Conservation (phyloP, 371 early-diverging fungal species). For the Syncephalastrum racemosum region DNA sequence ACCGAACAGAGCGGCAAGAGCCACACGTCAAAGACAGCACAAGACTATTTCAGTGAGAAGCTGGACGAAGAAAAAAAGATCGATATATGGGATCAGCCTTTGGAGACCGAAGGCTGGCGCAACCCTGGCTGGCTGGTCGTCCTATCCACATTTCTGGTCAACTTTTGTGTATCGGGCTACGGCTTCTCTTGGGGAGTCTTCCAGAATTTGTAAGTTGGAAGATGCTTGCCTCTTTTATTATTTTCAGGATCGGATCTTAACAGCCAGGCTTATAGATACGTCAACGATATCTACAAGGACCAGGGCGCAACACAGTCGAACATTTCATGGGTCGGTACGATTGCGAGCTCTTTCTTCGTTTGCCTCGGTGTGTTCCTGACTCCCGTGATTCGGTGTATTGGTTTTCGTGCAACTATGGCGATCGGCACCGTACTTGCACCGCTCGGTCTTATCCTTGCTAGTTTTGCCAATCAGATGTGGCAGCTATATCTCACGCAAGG, state of each 20-base stretch:
- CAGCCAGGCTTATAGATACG: slow-evolving; percentile 9
- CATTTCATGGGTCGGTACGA: slow-evolving; percentile 54
- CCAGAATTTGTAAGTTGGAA: slow-evolving; percentile 36
- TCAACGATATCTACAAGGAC: slow-evolving; percentile 29
- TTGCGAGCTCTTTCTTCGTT: slow-evolving; percentile 42
- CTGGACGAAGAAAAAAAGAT: slow-evolving; percentile 7
- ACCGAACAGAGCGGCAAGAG: no score
- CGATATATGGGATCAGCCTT: slow-evolving; percentile 12
- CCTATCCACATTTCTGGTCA: slow-evolving; percentile 49
- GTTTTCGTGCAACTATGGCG: slow-evolving; percentile 54
- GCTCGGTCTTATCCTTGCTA: slow-evolving; percentile 51
- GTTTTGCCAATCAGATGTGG: slow-evolving; percentile 53
- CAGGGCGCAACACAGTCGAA: slow-evolving; percentile 19
- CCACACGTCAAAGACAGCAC: no score
- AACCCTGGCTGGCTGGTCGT: slow-evolving; percentile 49
- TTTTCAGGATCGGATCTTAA: no score
- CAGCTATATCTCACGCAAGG: slow-evolving; percentile 67
- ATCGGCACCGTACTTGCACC: slow-evolving; percentile 54
- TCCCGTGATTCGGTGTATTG: slow-evolving; percentile 56
- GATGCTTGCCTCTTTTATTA: not conserved
- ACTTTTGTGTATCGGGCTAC: slow-evolving; percentile 52
- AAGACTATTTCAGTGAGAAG: no score
- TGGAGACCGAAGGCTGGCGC: slow-evolving; percentile 24
- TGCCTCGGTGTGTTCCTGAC: slow-evolving; percentile 59
- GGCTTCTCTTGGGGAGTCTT: slow-evolving; percentile 49